phyloP scores from a whole-genome alignment of 352 stramenopile species.

The Globisporangium apiculatum region DNA sequence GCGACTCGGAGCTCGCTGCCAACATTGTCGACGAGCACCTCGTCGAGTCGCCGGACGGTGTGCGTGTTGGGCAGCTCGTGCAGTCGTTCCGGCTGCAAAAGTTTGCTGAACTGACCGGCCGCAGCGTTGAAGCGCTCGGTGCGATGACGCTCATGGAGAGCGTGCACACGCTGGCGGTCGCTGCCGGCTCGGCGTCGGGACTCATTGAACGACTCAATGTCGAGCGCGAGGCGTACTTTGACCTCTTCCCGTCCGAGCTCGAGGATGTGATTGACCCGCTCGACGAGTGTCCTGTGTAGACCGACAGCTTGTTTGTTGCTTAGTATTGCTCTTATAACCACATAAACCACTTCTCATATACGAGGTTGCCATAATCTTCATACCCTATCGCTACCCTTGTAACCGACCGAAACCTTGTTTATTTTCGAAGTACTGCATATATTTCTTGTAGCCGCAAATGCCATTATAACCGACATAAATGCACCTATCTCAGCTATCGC shows the following conservation, averaged over 20 bases:
- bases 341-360: no score
- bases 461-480: no score
- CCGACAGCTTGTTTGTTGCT: no score
- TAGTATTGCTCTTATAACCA: no score
- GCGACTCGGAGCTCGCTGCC: slow-evolving; percentile 51
- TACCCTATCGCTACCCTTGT: no score
- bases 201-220: slow-evolving; percentile 12
- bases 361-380: no score
- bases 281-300: slow-evolving; percentile 11
- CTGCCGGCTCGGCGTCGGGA: slow-evolving; percentile 5
- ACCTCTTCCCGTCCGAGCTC: slow-evolving; percentile 23
- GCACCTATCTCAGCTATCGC: no score
- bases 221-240: slow-evolving; percentile 21
- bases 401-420: no score
- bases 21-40: slow-evolving; percentile 33
- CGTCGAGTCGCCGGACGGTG: slow-evolving; percentile 19
- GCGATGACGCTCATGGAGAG: slow-evolving; percentile 20
- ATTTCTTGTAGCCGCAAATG: no score
- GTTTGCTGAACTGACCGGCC: slow-evolving; percentile 38
- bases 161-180: slow-evolving; percentile 10
- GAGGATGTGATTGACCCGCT: slow-evolving; percentile 24
- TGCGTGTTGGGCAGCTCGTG: slow-evolving; percentile 32
- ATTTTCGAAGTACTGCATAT: no score
- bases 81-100: slow-evolving; percentile 41
- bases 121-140: slow-evolving; percentile 7